phyloP scores from a whole-genome alignment of 805 yeast species.

The Grigorovia transvaalensis region DNA sequence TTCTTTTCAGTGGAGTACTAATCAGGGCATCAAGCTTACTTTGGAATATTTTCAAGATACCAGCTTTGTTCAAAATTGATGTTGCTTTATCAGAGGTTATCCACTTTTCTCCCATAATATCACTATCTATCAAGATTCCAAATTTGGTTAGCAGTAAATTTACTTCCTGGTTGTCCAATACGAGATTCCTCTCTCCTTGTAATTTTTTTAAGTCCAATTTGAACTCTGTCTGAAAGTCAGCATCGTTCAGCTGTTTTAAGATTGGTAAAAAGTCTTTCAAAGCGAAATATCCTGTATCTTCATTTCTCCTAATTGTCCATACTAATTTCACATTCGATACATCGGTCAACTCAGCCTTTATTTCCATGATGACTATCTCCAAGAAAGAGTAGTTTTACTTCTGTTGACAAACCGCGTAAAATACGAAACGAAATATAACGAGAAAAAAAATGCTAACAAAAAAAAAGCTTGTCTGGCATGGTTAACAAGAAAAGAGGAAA shows the following conservation, averaged over 20 bases:
- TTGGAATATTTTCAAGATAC: slow-evolving; percentile 12
- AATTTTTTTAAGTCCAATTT: slow-evolving; percentile 3
- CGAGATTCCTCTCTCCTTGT: not conserved
- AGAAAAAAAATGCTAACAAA: too few species aligned
- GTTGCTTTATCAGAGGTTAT: slow-evolving; percentile 20
- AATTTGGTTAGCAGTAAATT: slow-evolving; percentile 15
- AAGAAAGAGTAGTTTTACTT: not conserved
- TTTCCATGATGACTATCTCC: not conserved
- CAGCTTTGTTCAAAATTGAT: slow-evolving; percentile 13
- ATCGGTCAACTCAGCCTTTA: not conserved
- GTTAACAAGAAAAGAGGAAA: too few species aligned
- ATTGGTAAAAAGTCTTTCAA: slow-evolving; percentile 19
- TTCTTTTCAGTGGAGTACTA: not conserved
- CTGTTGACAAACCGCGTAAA: too few species aligned
- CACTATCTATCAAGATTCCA: slow-evolving; percentile 21
- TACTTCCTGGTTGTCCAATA: not conserved
- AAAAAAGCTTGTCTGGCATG: too few species aligned
- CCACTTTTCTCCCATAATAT: slow-evolving; percentile 22
- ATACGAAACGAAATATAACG: too few species aligned
- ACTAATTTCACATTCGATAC: not conserved
- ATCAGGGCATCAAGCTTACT: slow-evolving; percentile 6
- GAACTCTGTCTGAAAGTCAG: not conserved
- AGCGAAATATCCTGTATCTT: slow-evolving; percentile 17
- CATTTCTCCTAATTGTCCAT: slow-evolving; percentile 14
- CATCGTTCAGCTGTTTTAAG: slow-evolving; percentile 9